Conservation (phyloP, 1,139 yeast species). For the Zygosaccharomyces sapae region DNA sequence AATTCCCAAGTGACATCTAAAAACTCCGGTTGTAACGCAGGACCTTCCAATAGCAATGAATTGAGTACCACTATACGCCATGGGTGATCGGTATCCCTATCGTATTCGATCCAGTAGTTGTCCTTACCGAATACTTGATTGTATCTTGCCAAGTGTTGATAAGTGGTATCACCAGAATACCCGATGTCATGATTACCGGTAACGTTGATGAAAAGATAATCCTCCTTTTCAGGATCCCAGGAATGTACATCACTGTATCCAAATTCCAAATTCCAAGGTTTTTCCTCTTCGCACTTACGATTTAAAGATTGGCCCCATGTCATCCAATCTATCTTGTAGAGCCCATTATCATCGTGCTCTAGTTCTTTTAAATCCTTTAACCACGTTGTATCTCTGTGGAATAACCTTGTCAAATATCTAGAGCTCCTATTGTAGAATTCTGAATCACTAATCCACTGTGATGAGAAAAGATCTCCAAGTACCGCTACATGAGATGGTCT, state of each 20-base stretch:
- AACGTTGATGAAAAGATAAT: conserved; percentile 59
- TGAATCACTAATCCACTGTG: conserved; percentile 89
- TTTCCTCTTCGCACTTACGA: conserved; percentile 36
- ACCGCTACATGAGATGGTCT: conserved; percentile 80
- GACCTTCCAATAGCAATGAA: conserved; percentile 82
- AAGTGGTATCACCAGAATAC: conserved; percentile 89
- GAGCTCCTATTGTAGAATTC: conserved; percentile 78
- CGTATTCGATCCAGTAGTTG: conserved; percentile 72
- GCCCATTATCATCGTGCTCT: conserved; percentile 27
- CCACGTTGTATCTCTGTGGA: conserved; percentile 32
- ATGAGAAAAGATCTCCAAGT: conserved; percentile 90
- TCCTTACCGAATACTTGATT: conserved; percentile 71
- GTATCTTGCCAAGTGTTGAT: conserved; percentile 84
- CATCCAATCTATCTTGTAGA: conserved; percentile 29
- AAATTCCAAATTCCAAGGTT: conserved; percentile 46
- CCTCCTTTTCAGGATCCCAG: conserved; percentile 49
- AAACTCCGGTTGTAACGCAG: conserved; percentile 73
- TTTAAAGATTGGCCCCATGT: conserved; percentile 52
- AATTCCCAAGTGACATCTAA: conserved; percentile 67
- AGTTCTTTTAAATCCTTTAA: conserved; percentile 19
- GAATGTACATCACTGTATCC: conserved; percentile 59
- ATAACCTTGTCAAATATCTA: conserved; percentile 63
- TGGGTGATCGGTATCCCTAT: conserved; percentile 56
- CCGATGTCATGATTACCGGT: conserved; percentile 97
- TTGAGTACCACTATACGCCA: conserved; percentile 86